Conservation (phyloP, 805 yeast genomes). For the Candida taoyuanica region DNA sequence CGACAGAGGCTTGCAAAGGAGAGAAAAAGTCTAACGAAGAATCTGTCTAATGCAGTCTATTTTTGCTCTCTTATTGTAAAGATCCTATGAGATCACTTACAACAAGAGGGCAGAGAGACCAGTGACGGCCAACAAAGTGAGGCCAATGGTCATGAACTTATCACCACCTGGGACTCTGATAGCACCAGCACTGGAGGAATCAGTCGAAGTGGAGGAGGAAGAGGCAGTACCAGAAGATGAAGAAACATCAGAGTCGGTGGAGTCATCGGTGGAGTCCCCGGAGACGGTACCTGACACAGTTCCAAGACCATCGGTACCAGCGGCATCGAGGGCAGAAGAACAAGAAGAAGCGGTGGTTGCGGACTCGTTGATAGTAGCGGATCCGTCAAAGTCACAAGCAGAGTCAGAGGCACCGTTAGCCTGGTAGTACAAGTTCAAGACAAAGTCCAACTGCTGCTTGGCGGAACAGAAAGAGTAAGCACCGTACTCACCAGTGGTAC, state of each 20-base stretch:
- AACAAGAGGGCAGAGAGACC: conserved; percentile 36
- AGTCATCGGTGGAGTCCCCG: conserved; percentile 11
- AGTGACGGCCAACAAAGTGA: conserved; percentile 32
- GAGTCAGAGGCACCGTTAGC: conserved; percentile 35
- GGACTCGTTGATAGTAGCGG: conserved; percentile 47
- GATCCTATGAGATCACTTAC: conserved; percentile 13
- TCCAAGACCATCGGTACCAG: conserved; percentile 70
- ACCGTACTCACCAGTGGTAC: conserved; percentile 65
- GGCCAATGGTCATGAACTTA: conserved; percentile 29
- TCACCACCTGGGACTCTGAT: conserved; percentile 29
- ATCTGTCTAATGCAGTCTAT: too few relatives aligned
- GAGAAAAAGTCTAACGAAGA: too few relatives aligned
- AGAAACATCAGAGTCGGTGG: conserved; percentile 5
- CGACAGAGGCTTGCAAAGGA: too few relatives aligned
- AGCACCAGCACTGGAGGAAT: conserved; percentile 21
- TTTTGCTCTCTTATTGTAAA: neutral
- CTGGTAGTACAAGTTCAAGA: conserved; percentile 60
- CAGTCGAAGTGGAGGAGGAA: conserved; percentile 25
- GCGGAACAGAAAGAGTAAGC: conserved; percentile 66
- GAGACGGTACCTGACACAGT: conserved; percentile 36
- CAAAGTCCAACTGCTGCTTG: conserved; percentile 60
- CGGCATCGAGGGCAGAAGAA: conserved; percentile 51
- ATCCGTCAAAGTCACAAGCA: conserved; percentile 68
- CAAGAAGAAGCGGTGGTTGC: conserved; percentile 52
- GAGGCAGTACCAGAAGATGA: conserved; percentile 11